A percentile compares a stretch with the other conserved stretches of the same genome.
These are phyloP conservation scores for Pichia scutulata DNA, from an alignment of 805 yeast species.

Conservation along the genomic window DNA sequence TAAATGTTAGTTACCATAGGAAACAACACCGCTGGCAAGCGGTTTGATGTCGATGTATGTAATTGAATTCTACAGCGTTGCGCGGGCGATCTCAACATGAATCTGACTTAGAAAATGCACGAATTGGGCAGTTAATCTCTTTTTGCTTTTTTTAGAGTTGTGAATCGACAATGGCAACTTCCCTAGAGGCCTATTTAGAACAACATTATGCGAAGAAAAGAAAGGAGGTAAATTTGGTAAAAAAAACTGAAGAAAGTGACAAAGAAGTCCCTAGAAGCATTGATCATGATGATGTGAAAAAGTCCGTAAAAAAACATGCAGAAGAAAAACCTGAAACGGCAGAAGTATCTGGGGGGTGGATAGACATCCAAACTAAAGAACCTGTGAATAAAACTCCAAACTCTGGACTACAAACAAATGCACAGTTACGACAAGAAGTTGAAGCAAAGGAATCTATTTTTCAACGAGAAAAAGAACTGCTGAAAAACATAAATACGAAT, in stretches of 20 bases:
- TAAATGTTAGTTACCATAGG: not conserved
- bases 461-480: conserved; percentile 24
- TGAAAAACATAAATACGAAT: conserved; percentile 9
- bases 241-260: not conserved
- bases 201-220: not conserved
- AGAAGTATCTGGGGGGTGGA: not conserved
- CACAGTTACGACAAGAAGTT: conserved; percentile 32
- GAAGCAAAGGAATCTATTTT: conserved; percentile 12
- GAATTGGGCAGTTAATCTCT: not conserved
- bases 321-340: not conserved
- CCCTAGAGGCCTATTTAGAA: not conserved
- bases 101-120: not conserved
- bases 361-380: not conserved
- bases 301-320: not conserved
- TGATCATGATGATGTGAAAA: not conserved
- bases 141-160: not conserved
- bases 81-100: not conserved
- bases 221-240: not conserved
- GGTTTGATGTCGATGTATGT: not conserved
- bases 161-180: not conserved
- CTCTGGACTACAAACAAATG: conserved; percentile 44
- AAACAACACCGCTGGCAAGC: not conserved
- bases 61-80: not conserved
- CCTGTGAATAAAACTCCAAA: not conserved
- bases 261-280: not conserved